Percentiles rank a stretch among this genome's conserved stretches.
Evolutionary conservation across 257 asterid species (phyloP).

Genomic region (Nicotiana sylvestris): DNA sequence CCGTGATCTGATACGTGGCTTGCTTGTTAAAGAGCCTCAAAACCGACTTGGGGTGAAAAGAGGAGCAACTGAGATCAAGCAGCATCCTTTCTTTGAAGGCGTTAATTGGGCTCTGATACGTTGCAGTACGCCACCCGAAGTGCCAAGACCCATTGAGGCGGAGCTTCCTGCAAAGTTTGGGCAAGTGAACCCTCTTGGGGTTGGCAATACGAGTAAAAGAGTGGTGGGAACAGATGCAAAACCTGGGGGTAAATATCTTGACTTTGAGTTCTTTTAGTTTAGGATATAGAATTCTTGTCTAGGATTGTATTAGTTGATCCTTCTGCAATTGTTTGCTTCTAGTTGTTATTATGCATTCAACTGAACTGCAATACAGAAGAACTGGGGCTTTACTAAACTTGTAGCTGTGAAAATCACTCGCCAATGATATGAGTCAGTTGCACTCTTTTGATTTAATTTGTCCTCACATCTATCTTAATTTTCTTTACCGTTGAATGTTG

Average conservation of each 20-base stretch:
- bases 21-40: slow-evolving; percentile 77
- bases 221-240: slow-evolving; percentile 41
- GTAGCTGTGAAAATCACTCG: background rate
- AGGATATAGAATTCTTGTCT: slow-evolving; percentile 13
- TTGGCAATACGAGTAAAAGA: slow-evolving; percentile 42
- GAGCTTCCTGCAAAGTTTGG: slow-evolving; percentile 41
- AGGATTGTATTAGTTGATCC: slow-evolving; percentile 24
- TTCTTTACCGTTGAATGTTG: background rate
- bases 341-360: background rate
- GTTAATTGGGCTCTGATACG: slow-evolving; percentile 80
- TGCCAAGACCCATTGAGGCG: slow-evolving; percentile 51
- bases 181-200: slow-evolving; percentile 32
- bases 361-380: slow-evolving; percentile 7
- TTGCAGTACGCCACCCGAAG: slow-evolving; percentile 81
- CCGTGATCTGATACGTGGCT: slow-evolving; percentile 60
- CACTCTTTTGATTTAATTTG: background rate
- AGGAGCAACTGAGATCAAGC: slow-evolving; percentile 84
- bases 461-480: background rate
- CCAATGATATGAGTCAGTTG: background rate
- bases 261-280: slow-evolving; percentile 79
- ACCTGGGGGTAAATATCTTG: slow-evolving; percentile 77
- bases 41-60: slow-evolving; percentile 64
- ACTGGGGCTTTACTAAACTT: background rate
- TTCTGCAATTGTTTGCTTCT: background rate
- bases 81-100: slow-evolving; percentile 77